Percentiles rank a stretch among this genome's conserved stretches.
phyloP scores from a whole-genome alignment of 768 basidiomycete species.

The Suillus alpinus region DNA sequence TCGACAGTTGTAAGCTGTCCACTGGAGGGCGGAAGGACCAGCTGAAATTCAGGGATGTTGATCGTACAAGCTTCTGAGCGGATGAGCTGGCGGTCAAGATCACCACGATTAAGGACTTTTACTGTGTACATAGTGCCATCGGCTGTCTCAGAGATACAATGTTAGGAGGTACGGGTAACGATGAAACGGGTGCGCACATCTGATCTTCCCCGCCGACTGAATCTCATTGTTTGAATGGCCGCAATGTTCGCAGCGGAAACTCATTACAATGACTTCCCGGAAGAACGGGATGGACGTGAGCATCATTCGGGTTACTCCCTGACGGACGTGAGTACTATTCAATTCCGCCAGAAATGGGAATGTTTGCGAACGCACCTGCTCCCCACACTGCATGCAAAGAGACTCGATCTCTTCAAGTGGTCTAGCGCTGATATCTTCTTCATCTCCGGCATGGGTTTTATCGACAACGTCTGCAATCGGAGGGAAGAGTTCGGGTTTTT shows the following conservation, averaged over 20 bases:
- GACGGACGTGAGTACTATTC: slow-evolving; percentile 14
- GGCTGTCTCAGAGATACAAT: slow-evolving; percentile 44
- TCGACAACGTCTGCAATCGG: slow-evolving; percentile 56
- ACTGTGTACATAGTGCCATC: slow-evolving; percentile 82
- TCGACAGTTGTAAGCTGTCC: slow-evolving; percentile 98
- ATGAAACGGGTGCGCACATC: slow-evolving; percentile 52
- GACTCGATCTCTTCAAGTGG: slow-evolving; percentile 85
- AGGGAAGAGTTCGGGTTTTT: slow-evolving; percentile 45
- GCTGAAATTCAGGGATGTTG: slow-evolving; percentile 79
- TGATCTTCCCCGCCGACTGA: slow-evolving; percentile 82
- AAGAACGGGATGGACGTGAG: slow-evolving; percentile 96
- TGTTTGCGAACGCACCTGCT: slow-evolving; percentile 61
- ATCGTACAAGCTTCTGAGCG: slow-evolving; percentile 83
- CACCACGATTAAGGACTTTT: slow-evolving; percentile 65
- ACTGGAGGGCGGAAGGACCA: slow-evolving; percentile 87
- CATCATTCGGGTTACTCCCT: slow-evolving; percentile 88
- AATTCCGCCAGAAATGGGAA: background rate
- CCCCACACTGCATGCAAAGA: slow-evolving; percentile 89
- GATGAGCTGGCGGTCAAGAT: slow-evolving; percentile 92
- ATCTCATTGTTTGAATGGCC: slow-evolving; percentile 90
- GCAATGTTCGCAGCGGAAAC: slow-evolving; percentile 94
- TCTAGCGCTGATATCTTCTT: slow-evolving; percentile 39
- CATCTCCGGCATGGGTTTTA: slow-evolving; percentile 37
- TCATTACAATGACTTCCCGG: slow-evolving; percentile 92
- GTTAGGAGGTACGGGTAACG: background rate